Conservation (phyloP, 352 stramenopile genomes). For the Phytopythium litorale region DNA sequence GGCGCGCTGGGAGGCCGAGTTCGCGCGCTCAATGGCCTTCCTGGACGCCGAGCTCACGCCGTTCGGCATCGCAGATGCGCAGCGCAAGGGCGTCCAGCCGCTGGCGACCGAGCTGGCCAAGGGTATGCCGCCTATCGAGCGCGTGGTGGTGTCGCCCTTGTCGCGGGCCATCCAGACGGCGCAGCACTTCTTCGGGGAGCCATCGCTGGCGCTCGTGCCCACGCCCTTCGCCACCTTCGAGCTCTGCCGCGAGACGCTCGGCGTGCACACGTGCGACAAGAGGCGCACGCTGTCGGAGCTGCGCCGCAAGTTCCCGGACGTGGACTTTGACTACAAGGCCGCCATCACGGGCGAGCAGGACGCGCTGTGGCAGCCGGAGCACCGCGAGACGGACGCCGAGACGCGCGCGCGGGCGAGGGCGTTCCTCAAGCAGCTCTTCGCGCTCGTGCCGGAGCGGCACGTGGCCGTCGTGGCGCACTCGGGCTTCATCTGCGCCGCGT, state of each 20-base stretch:
- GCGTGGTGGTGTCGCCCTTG: constrained; percentile 64
- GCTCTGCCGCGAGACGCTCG: constrained; percentile 53
- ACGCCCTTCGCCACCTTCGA: constrained; percentile 57
- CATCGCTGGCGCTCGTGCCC: constrained; percentile 20
- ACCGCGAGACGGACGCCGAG: constrained; percentile 61
- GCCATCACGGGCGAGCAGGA: constrained; percentile 52
- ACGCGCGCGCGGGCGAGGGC: constrained; percentile 35
- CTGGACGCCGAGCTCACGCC: constrained; percentile 60
- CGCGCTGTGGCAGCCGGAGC: constrained; percentile 43
- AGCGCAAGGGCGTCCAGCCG: constrained; percentile 28
- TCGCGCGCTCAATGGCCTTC: constrained; percentile 52
- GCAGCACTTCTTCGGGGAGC: constrained; percentile 45
- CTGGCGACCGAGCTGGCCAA: constrained; percentile 29
- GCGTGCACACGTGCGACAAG: constrained; percentile 69
- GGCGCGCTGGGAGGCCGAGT: constrained; percentile 50
- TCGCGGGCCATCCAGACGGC: constrained; percentile 66
- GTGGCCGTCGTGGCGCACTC: constrained; percentile 63
- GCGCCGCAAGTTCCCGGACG: constrained; percentile 42
- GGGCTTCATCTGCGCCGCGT: constrained; percentile 56
- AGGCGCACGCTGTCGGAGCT: constrained; percentile 38
- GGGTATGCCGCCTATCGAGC: constrained; percentile 57
- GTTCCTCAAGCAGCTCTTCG: constrained; percentile 56
- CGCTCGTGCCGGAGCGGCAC: constrained; percentile 41
- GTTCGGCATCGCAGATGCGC: constrained; percentile 50
- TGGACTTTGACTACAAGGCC: constrained; percentile 36